Percentiles rank a stretch among this genome's conserved stretches.
Evolutionary conservation across 2,329 filamentous ascomycete genomes (phyloP).

Genomic region (Arachnopeziza araneosa): DNA sequence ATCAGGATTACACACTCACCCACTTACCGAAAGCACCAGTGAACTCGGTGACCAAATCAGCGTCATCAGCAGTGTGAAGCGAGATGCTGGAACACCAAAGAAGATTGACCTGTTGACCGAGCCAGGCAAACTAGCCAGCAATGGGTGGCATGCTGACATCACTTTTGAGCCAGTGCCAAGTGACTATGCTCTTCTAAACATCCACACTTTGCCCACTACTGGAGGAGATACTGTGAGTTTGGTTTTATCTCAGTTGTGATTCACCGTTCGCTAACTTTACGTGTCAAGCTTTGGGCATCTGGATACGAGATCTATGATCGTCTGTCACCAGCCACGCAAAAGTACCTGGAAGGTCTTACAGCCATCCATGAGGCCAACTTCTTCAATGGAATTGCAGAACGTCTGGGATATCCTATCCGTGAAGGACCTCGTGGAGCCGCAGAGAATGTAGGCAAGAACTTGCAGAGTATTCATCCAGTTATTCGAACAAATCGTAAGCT

Average conservation of each 20-base stretch:
- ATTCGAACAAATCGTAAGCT: slow-evolving; percentile 49
- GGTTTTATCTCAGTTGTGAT: background rate
- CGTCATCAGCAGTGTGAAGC: slow-evolving; percentile 46
- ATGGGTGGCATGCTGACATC: slow-evolving; percentile 49
- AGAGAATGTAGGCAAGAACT: slow-evolving; percentile 48
- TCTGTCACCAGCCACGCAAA: slow-evolving; percentile 49
- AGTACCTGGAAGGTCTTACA: slow-evolving; percentile 53
- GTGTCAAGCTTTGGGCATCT: slow-evolving; percentile 41
- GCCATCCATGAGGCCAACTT: slow-evolving; percentile 47
- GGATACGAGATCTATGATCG: slow-evolving; percentile 64
- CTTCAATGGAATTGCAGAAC: slow-evolving; percentile 44
- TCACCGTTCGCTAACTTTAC: background rate
- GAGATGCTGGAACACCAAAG: slow-evolving; percentile 23
- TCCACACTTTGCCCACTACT: slow-evolving; percentile 41
- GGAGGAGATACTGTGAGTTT: slow-evolving; percentile 40
- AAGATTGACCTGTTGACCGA: slow-evolving; percentile 40
- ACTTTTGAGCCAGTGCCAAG: slow-evolving; percentile 48
- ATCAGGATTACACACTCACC: slow-evolving; percentile 51
- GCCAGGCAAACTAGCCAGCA: slow-evolving; percentile 44
- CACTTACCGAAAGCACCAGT: slow-evolving; percentile 43
- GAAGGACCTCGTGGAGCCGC: slow-evolving; percentile 45
- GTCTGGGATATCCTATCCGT: slow-evolving; percentile 42
- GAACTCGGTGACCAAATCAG: slow-evolving; percentile 51
- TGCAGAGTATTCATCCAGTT: slow-evolving; percentile 41
- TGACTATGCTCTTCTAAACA: slow-evolving; percentile 48